A percentile compares a stretch with the other conserved stretches of the same genome.
Evolutionary conservation across 1,284 basidiomycete species (phyloP).

Genomic region (Papiliotrema flavescens): DNA sequence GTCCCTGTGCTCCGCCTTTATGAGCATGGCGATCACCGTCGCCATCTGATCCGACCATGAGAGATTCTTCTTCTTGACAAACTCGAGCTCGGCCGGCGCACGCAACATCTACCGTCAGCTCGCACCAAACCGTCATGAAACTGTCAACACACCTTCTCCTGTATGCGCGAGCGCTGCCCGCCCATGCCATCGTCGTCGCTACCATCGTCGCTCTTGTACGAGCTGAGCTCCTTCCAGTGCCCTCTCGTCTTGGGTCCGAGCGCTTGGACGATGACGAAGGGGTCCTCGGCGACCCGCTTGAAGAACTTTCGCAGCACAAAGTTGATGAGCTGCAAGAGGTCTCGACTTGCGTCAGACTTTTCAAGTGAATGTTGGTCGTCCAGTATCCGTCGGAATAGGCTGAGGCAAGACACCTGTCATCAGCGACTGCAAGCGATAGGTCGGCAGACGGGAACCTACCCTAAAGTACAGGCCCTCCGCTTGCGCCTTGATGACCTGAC

Average conservation of each 20-base stretch:
- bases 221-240: conserved; percentile 78
- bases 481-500: conserved; percentile 81
- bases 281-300: conserved; percentile 74
- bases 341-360: conserved; percentile 70
- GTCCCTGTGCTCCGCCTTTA: conserved; percentile 61
- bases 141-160: conserved; percentile 39
- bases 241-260: conserved; percentile 85
- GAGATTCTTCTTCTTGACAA: conserved; percentile 71
- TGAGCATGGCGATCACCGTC: conserved; percentile 70
- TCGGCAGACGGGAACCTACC: no score
- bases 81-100: conserved; percentile 62
- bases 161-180: conserved; percentile 46
- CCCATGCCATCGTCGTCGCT: conserved; percentile 41
- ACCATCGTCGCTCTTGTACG: conserved; percentile 62
- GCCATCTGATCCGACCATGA: conserved; percentile 87
- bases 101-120: conserved; percentile 46
- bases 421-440: background rate
- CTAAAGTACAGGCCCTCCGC: conserved; percentile 91
- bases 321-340: conserved; percentile 74
- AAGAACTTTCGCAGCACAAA: conserved; percentile 87
- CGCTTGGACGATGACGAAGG: conserved; percentile 80
- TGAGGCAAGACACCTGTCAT: conserved; percentile 71
- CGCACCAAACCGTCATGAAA: background rate
- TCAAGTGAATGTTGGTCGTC: conserved; percentile 71
- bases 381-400: conserved; percentile 77